Conservation (phyloP, 352 stramenopile species). For the Globisporangium parvum region DNA sequence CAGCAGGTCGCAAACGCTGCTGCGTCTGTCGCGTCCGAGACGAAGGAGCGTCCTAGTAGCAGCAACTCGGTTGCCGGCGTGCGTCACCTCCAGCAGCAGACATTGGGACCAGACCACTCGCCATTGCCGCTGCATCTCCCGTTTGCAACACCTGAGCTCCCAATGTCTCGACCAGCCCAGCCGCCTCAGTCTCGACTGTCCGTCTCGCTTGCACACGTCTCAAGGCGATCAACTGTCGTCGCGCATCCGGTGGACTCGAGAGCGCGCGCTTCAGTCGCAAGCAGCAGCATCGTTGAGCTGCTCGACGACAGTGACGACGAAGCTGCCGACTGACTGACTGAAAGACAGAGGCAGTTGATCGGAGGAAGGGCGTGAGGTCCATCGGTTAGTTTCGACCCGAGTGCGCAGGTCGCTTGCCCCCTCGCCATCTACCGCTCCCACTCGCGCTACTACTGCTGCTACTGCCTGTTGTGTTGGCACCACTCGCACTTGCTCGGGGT, state of each 20-base stretch:
- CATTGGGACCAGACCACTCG: not conserved
- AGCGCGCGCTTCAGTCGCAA: not conserved
- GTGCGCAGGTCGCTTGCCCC: not conserved
- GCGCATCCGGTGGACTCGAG: not conserved
- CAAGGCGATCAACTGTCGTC: not conserved
- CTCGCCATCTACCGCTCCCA: not conserved
- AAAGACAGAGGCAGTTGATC: not conserved
- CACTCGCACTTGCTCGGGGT: not conserved
- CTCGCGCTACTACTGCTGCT: not conserved
- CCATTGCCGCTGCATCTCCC: not conserved
- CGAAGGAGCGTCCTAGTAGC: not conserved
- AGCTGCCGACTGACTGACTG: conserved; percentile 6
- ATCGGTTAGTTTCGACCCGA: not conserved
- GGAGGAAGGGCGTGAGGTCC: not conserved
- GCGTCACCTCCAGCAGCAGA: not conserved
- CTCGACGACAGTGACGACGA: conserved; percentile 19
- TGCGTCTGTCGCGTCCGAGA: not conserved
- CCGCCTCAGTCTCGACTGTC: not conserved
- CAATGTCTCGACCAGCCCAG: no score
- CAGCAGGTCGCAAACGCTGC: conserved; percentile 16
- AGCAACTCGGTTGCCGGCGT: not conserved
- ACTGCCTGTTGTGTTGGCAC: not conserved
- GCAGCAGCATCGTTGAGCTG: conserved; percentile 5
- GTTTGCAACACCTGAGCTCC: no score
- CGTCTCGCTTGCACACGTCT: not conserved